A percentile compares a stretch with the other conserved stretches of the same genome.
Evolutionary conservation across 2,329 filamentous ascomycete genomes (phyloP).

Genomic region (Helotiales sp.): DNA sequence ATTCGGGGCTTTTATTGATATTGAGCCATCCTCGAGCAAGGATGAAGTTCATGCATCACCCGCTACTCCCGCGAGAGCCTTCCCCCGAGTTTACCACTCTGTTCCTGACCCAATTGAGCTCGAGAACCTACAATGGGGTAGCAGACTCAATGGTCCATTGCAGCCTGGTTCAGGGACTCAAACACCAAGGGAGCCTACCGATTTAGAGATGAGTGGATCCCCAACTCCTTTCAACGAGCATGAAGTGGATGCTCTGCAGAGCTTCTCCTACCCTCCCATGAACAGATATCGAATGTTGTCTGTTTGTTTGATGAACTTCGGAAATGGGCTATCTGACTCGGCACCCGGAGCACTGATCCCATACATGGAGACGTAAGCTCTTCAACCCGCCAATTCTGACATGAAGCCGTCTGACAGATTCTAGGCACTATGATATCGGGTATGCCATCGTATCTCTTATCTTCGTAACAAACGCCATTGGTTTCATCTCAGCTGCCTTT

Average conservation of each 20-base stretch:
- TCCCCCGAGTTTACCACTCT: slow-evolving; percentile 40
- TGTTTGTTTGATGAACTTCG: slow-evolving; percentile 68
- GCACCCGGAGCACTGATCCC: slow-evolving; percentile 80
- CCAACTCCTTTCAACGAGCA: slow-evolving; percentile 49
- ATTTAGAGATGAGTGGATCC: slow-evolving; percentile 58
- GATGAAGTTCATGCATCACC: slow-evolving; percentile 24
- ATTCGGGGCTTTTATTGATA: slow-evolving; percentile 37
- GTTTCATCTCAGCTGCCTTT: slow-evolving; percentile 76
- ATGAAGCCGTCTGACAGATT: too few relatives aligned
- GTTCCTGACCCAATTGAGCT: slow-evolving; percentile 39
- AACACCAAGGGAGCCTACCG: slow-evolving; percentile 32
- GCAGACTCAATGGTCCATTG: slow-evolving; percentile 31
- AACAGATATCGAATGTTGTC: slow-evolving; percentile 72
- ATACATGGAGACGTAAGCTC: slow-evolving; percentile 69
- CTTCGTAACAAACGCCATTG: slow-evolving; percentile 77
- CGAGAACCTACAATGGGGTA: slow-evolving; percentile 35
- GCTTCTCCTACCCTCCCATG: slow-evolving; percentile 64
- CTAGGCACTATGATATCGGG: slow-evolving; percentile 70
- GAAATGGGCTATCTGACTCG: slow-evolving; percentile 75
- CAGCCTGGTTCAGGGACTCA: slow-evolving; percentile 35
- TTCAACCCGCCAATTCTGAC: slow-evolving; percentile 5
- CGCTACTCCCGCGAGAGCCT: slow-evolving; percentile 38
- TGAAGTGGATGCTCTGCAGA: slow-evolving; percentile 56
- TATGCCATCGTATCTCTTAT: slow-evolving; percentile 82
- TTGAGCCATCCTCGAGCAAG: slow-evolving; percentile 31